Base-by-base conservation (phyloP, 352 stramenopile species). In the Phytopythium chamaehyphon region DNA sequence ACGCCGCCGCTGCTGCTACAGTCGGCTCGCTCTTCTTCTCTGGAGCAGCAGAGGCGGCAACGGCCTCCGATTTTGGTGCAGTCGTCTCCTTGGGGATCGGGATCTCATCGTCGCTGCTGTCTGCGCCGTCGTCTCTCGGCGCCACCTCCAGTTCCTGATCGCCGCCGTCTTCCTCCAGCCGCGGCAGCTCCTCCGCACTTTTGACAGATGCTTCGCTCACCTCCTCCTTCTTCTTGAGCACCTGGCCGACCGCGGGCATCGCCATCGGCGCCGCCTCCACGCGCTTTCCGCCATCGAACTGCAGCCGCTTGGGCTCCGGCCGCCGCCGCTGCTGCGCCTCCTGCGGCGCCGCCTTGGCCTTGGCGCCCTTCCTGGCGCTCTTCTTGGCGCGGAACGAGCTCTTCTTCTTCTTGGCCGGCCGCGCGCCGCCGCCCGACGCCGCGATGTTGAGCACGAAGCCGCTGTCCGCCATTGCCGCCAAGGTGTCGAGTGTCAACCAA, bases 371-470 rank as follows among this genome's bases (percentile, higher is more conserved):
- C 47, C 76, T 82, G 16, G 73, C 77, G 23, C 73, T 76, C 49
- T 89, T 73, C 66, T 93, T 93, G 49, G 73, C 70, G 18, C 80
- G 80, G 57, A 93, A 93, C 11, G 69, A 83, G 45, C 71, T 82
- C 59, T 89, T 86, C 60, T 86, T 86, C 69, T 87, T 90, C 72
- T 90, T 89, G 33, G 42, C 47, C 18, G 62, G 66, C 47, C 67
- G 67, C 18, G 58, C 61, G 18, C 52, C 54, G 49, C 63, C 62
- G 31, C 64, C 64, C 12, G 76, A 84, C 23, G 79, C 64, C 51
- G 78, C 70, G 54, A 93, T 90, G 56, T 93, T 91, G 48, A 93
- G 74, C 66, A 79, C 81, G 63, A 92, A 92, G 57, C 67, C 43
- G 12, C 45, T 26, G 45, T 51, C 45, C 18, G 45, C 76, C 75